phyloP scores from a whole-genome alignment of 306 rosid species.

The Prunus mume region DNA sequence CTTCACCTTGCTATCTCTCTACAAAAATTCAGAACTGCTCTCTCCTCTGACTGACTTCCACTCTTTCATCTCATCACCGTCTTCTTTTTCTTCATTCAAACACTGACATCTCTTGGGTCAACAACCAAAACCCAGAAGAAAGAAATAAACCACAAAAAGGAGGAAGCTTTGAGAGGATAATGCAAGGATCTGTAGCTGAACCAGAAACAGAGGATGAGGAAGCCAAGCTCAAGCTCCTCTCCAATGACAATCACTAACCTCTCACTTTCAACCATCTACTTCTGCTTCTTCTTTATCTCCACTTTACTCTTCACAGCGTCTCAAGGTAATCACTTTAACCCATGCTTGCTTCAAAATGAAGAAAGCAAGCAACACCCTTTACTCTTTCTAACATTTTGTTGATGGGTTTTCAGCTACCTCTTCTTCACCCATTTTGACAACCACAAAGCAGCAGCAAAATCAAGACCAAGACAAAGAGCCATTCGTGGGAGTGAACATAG shows the following conservation, averaged over 20 bases:
- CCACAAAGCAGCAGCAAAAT: constrained; percentile 24
- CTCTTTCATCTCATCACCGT: not conserved
- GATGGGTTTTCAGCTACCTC: constrained; percentile 34
- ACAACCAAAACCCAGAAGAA: constrained; percentile 25
- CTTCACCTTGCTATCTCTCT: no score
- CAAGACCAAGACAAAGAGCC: constrained; percentile 42
- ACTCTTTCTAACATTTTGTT: not conserved
- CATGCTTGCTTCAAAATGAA: not conserved
- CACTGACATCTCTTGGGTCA: constrained; percentile 10
- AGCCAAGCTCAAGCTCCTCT: constrained; percentile 34
- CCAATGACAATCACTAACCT: constrained; percentile 57
- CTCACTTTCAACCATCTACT: constrained; percentile 13
- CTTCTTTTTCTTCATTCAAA: constrained; percentile 1
- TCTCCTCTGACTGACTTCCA: not conserved
- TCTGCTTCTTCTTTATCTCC: constrained; percentile 20
- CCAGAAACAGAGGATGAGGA: constrained; percentile 54
- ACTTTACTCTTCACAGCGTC: constrained; percentile 9
- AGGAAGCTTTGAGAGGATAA: constrained; percentile 34
- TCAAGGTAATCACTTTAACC: constrained; percentile 32
- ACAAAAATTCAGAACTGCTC: not conserved
- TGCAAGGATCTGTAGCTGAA: constrained; percentile 68
- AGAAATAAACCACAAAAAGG: not conserved
- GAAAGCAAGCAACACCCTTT: not conserved
- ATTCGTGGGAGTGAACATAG: constrained; percentile 76
- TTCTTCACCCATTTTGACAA: not conserved